Percentiles rank a stretch among this genome's conserved stretches.
phyloP scores from a whole-genome alignment of 2,329 filamentous ascomycete species.

The Lithohypha guttulata region DNA sequence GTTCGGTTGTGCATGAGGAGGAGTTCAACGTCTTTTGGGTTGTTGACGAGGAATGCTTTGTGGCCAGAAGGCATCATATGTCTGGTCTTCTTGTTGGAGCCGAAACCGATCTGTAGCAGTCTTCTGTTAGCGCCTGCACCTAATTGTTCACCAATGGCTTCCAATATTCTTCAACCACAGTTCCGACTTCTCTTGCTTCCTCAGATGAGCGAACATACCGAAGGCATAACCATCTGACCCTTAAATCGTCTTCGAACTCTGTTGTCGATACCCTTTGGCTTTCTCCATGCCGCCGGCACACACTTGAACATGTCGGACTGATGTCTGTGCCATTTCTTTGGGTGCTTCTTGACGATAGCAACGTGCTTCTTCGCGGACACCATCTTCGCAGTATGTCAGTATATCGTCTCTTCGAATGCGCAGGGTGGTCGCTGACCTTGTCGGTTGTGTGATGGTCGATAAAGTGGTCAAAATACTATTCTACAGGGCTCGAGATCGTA shows the following conservation, averaged over 20 bases:
- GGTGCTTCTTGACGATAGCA: constrained; percentile 99
- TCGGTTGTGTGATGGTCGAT: constrained; percentile 22
- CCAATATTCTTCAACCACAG: constrained; percentile 4
- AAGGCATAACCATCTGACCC: constrained; percentile 92
- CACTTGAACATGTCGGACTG: constrained; percentile 96
- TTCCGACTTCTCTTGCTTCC: neutral
- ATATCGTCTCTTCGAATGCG: neutral
- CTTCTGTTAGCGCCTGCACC: constrained; percentile 14
- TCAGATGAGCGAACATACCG: constrained; percentile 54
- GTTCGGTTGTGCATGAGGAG: constrained; percentile 99
- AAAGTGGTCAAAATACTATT: constrained; percentile 12
- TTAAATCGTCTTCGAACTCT: constrained; percentile 94
- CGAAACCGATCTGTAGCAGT: constrained; percentile 78
- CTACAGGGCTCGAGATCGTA: constrained; percentile 17
- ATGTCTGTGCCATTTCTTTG: constrained; percentile 91
- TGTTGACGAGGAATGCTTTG: constrained; percentile 99
- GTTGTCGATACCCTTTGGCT: constrained; percentile 99
- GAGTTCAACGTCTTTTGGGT: constrained; percentile 88
- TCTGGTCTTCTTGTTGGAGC: constrained; percentile 98
- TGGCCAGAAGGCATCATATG: constrained; percentile 98
- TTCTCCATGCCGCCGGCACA: constrained; percentile 85
- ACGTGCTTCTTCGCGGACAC: constrained; percentile 99
- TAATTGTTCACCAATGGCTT: no score
- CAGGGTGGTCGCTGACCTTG: constrained; percentile 19
- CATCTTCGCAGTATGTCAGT: constrained; percentile 52